These are phyloP conservation scores for Medicago ruthenica DNA, from an alignment of 306 rosid species.

Conservation along the genomic window DNA sequence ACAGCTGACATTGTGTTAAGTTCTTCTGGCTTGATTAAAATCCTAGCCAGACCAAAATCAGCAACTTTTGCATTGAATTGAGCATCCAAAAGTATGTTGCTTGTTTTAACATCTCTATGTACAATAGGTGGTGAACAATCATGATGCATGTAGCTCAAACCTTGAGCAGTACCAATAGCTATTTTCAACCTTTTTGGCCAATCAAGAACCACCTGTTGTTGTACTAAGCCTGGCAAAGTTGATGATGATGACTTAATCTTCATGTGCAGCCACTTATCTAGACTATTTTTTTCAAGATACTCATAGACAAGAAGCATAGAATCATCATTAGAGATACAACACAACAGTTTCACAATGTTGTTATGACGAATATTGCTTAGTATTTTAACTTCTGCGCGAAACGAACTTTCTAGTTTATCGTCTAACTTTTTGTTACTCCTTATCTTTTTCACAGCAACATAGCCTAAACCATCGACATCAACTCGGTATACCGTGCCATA, in stretches of 20 bases:
- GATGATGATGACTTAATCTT: not conserved
- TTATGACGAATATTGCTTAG: conserved; percentile 5
- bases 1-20: not conserved
- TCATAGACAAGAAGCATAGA: conserved; percentile 3
- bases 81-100: conserved; percentile 1
- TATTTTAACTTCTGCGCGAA: not conserved
- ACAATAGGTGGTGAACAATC: conserved; percentile 1
- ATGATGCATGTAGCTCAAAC: conserved; percentile 8
- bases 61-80: not conserved
- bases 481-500: not conserved
- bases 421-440: not conserved
- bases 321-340: conserved; percentile 1
- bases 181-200: conserved; percentile 1
- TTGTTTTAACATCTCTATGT: not conserved
- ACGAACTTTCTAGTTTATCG: not conserved
- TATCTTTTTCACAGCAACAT: conserved; percentile 1
- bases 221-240: not conserved
- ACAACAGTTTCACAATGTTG: not conserved
- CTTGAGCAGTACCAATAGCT: conserved; percentile 1
- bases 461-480: not conserved
- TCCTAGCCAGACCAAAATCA: not conserved
- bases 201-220: not conserved
- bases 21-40: not conserved
- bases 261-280: not conserved
- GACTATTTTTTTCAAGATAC: not conserved